These are phyloP conservation scores for Jamesozyma spencerorum DNA, from an alignment of 805 yeast species.

Conservation along the genomic window DNA sequence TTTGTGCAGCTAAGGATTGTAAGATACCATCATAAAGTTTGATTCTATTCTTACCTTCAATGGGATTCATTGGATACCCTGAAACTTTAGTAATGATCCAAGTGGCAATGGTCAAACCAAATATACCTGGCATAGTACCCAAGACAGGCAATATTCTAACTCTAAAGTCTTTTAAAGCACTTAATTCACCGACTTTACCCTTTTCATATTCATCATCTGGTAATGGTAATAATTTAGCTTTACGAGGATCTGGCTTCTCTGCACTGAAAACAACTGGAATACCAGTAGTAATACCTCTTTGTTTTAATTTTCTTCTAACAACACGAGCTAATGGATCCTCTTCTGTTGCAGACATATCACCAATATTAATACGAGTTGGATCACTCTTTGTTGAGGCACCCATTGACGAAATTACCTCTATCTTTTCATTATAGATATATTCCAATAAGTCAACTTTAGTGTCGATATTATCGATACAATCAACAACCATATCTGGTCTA, in stretches of 20 bases:
- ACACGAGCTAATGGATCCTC: constrained; percentile 90
- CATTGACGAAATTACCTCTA: constrained; percentile 81
- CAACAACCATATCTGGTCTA: constrained; percentile 72
- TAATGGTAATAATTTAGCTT: constrained; percentile 79
- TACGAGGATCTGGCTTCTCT: constrained; percentile 93
- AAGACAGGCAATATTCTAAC: constrained; percentile 91
- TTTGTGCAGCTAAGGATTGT: constrained; percentile 81
- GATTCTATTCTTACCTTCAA: constrained; percentile 80
- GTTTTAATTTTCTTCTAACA: constrained; percentile 75
- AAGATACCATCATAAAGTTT: constrained; percentile 77
- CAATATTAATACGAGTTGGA: constrained; percentile 81
- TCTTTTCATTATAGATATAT: constrained; percentile 49
- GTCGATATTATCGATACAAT: constrained; percentile 93
- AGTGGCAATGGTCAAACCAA: constrained; percentile 85
- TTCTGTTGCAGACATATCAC: constrained; percentile 80
- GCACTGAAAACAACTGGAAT: constrained; percentile 87
- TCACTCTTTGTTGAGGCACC: constrained; percentile 98
- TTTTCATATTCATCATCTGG: constrained; percentile 63
- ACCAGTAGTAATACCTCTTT: constrained; percentile 63
- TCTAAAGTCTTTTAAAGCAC: constrained; percentile 82
- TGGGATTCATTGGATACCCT: constrained; percentile 85
- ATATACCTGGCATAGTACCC: constrained; percentile 95
- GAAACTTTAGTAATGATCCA: constrained; percentile 69
- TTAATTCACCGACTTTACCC: constrained; percentile 65
- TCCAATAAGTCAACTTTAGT: constrained; percentile 88